phyloP scores from a whole-genome alignment of 306 rosid genomes.

The Arachis hypogaea region DNA sequence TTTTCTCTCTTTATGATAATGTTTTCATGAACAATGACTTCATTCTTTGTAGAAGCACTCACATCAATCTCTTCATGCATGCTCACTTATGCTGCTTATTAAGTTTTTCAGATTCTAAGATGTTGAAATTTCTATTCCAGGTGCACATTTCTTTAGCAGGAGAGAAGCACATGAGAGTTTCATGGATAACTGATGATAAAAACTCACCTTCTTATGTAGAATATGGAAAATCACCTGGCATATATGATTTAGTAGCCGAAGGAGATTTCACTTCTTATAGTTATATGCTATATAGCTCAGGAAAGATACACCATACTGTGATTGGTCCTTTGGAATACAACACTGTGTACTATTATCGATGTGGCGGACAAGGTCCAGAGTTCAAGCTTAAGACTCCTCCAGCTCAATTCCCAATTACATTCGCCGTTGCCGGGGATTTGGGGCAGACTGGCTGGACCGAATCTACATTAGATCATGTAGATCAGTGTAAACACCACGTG shows the following conservation, averaged over 20 bases:
- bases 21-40: too few relatives aligned
- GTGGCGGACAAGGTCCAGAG: conserved; percentile 82
- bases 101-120: conserved; percentile 24
- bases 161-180: conserved; percentile 72
- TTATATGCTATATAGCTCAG: conserved; percentile 75
- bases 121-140: conserved; percentile 48
- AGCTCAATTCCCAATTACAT: conserved; percentile 71
- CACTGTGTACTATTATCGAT: conserved; percentile 73
- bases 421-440: conserved; percentile 89
- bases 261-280: conserved; percentile 81
- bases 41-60: too few relatives aligned
- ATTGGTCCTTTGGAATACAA: conserved; percentile 81
- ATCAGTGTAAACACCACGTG: conserved; percentile 73
- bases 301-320: conserved; percentile 90
- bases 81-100: conserved; percentile 11
- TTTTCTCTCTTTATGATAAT: not conserved
- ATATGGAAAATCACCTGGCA: conserved; percentile 73
- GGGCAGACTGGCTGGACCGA: conserved; percentile 97
- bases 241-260: conserved; percentile 59
- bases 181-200: conserved; percentile 72
- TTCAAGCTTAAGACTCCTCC: conserved; percentile 87
- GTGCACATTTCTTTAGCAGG: conserved; percentile 93
- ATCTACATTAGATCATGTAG: conserved; percentile 86
- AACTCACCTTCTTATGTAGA: conserved; percentile 73
- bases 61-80: conserved; percentile 12